Percentiles rank a stretch among this genome's conserved stretches.
phyloP scores from a whole-genome alignment of 1,284 basidiomycete genomes.

The Gomphus sp. region DNA sequence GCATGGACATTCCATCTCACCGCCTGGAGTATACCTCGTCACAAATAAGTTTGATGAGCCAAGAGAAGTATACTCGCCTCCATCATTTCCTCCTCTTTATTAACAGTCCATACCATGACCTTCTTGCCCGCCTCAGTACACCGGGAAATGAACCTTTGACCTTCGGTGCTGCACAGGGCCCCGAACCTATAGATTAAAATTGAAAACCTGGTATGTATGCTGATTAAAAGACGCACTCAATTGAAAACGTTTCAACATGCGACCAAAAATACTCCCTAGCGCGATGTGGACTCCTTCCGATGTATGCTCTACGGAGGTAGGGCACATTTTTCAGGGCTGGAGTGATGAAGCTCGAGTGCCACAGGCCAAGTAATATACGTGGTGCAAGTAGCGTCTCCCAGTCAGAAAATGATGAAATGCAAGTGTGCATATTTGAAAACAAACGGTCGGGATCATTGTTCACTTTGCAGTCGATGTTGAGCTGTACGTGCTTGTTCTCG shows the following conservation, averaged over 20 bases:
- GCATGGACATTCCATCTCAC: slow-evolving; percentile 86
- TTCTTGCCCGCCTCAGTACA: slow-evolving; percentile 78
- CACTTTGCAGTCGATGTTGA: slow-evolving; percentile 92
- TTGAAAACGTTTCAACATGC: slow-evolving; percentile 81
- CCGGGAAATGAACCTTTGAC: slow-evolving; percentile 63
- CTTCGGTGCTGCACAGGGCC: slow-evolving; percentile 15
- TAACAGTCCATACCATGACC: slow-evolving; percentile 96
- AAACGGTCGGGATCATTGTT: slow-evolving; percentile 86
- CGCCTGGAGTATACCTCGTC: slow-evolving; percentile 37
- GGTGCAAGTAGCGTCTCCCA: slow-evolving; percentile 84
- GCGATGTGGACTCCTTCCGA: slow-evolving; percentile 61
- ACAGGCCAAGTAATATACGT: slow-evolving; percentile 81
- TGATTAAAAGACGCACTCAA: slow-evolving; percentile 73
- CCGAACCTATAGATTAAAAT: not conserved
- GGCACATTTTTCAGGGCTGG: slow-evolving; percentile 73
- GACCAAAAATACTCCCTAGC: slow-evolving; percentile 90
- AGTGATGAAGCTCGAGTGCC: slow-evolving; percentile 88
- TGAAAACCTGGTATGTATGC: slow-evolving; percentile 21
- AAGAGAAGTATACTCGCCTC: slow-evolving; percentile 44
- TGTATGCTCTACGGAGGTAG: slow-evolving; percentile 80
- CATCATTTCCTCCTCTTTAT: slow-evolving; percentile 87
- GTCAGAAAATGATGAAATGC: slow-evolving; percentile 59
- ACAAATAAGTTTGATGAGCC: slow-evolving; percentile 7
- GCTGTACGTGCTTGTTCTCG: slow-evolving; percentile 76
- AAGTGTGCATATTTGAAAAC: slow-evolving; percentile 76